A percentile compares a stretch with the other conserved stretches of the same genome.
Evolutionary conservation across 2,329 filamentous ascomycete species (phyloP).

Genomic region (Colletotrichum scovillei): DNA sequence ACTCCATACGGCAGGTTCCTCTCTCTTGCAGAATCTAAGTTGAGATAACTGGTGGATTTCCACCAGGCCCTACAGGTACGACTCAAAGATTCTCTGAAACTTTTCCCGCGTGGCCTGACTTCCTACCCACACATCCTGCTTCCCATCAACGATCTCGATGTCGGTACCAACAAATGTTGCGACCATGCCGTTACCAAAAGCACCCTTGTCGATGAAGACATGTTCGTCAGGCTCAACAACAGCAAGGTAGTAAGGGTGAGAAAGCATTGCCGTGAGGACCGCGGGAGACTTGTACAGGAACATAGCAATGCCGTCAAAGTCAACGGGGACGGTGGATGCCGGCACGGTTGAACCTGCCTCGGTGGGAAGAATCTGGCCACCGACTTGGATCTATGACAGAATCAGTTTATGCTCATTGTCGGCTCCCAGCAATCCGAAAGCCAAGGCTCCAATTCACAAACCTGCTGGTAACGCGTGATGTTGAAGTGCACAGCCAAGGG

Average conservation of each 20-base stretch:
- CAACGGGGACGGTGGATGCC: slow-evolving; percentile 36
- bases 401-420: background rate
- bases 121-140: slow-evolving; percentile 41
- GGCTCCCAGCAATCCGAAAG: background rate
- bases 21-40: background rate
- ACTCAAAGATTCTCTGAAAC: slow-evolving; percentile 41
- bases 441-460: slow-evolving; percentile 10
- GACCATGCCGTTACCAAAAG: slow-evolving; percentile 42
- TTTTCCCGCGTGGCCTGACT: slow-evolving; percentile 32
- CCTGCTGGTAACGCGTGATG: slow-evolving; percentile 44
- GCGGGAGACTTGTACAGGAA: slow-evolving; percentile 42
- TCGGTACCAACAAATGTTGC: slow-evolving; percentile 41
- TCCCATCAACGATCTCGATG: slow-evolving; percentile 40
- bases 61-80: background rate
- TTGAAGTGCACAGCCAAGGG: slow-evolving; percentile 42
- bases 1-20: background rate
- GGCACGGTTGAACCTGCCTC: slow-evolving; percentile 36
- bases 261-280: slow-evolving; percentile 39
- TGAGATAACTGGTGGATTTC: background rate
- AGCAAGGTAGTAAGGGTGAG: slow-evolving; percentile 43
- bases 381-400: slow-evolving; percentile 39
- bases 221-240: slow-evolving; percentile 45
- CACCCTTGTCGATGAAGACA: slow-evolving; percentile 44
- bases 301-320: slow-evolving; percentile 46
- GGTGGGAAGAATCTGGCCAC: slow-evolving; percentile 42